Percentiles rank a stretch among this genome's conserved stretches.
phyloP scores from a whole-genome alignment of 352 stramenopile species.

The Globisporangium heterothallicum region DNA sequence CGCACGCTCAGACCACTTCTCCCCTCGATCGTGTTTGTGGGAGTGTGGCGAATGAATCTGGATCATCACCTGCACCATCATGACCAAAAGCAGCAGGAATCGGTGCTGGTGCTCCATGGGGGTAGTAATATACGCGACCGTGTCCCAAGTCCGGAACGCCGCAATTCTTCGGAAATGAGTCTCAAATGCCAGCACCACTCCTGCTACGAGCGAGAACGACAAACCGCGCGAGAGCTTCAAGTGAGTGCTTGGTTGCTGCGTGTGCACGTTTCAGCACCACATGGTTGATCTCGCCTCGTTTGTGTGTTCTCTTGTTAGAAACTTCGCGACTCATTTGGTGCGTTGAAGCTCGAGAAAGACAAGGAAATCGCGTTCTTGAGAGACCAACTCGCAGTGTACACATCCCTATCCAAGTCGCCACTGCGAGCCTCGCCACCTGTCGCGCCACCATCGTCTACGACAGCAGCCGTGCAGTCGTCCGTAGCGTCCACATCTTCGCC shows the following conservation, averaged over 20 bases:
- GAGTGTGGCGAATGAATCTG: constrained; percentile 10
- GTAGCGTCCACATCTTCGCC: neutral
- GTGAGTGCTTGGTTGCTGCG: constrained; percentile 14
- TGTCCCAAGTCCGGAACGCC: constrained; percentile 8
- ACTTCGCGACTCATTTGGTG: constrained; percentile 44
- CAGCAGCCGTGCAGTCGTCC: constrained; percentile 4
- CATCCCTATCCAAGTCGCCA: constrained; percentile 5
- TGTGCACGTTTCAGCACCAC: neutral
- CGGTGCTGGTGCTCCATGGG: constrained; percentile 2
- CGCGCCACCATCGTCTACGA: neutral
- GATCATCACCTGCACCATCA: constrained; percentile 4
- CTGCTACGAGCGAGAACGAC: constrained; percentile 27
- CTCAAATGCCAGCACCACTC: constrained; percentile 16
- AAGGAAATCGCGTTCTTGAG: constrained; percentile 49
- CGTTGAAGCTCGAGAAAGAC: constrained; percentile 50
- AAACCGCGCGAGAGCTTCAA: constrained; percentile 25
- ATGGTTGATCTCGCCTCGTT: neutral
- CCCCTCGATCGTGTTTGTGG: neutral
- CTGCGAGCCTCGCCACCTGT: neutral
- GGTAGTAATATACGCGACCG: neutral
- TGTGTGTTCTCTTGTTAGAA: constrained; percentile 16
- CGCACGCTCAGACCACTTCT: no score
- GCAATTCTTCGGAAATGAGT: neutral
- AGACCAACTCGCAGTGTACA: constrained; percentile 24
- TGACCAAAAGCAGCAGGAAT: constrained; percentile 8